These are phyloP conservation scores for Lactifluus rugatus DNA, from an alignment of 768 basidiomycete species.

Conservation along the genomic window DNA sequence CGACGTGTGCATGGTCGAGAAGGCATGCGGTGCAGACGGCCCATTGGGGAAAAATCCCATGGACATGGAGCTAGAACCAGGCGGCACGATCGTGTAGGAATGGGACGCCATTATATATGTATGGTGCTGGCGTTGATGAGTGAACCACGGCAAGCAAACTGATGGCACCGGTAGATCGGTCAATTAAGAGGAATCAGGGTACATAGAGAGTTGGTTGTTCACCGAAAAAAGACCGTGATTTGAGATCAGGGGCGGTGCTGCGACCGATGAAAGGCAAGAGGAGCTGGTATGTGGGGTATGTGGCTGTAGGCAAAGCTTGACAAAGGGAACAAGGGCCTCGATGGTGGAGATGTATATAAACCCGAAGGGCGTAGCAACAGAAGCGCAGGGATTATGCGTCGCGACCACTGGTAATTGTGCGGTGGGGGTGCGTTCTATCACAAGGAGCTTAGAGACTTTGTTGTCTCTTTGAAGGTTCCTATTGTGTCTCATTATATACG, in stretches of 20 bases:
- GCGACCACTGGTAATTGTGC: slow-evolving; percentile 7
- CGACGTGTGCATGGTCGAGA: slow-evolving; percentile 28
- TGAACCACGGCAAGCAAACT: neutral
- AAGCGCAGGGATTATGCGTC: neutral
- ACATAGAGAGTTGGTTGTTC: neutral
- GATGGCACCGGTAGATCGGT: neutral
- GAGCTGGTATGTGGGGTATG: neutral
- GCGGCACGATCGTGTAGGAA: slow-evolving; percentile 22
- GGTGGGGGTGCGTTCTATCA: neutral
- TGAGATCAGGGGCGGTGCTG: neutral
- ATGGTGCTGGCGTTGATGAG: neutral
- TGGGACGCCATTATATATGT: slow-evolving; percentile 25
- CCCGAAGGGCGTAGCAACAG: neutral
- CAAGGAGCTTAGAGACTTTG: neutral
- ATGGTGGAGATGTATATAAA: slow-evolving; percentile 8
- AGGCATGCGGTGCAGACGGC: slow-evolving; percentile 29
- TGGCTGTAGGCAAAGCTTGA: slow-evolving; percentile 19
- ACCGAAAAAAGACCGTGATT: neutral
- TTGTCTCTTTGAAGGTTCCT: slow-evolving; percentile 10
- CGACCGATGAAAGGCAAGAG: neutral
- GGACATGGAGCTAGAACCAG: slow-evolving; percentile 17
- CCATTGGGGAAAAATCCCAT: slow-evolving; percentile 29
- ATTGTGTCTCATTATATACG: slow-evolving; percentile 16
- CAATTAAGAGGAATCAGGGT: neutral
- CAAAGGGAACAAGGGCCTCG: slow-evolving; percentile 13